Evolutionary conservation across 169 alveolate species (phyloP).

Genomic region (Plasmodium vivax): DNA sequence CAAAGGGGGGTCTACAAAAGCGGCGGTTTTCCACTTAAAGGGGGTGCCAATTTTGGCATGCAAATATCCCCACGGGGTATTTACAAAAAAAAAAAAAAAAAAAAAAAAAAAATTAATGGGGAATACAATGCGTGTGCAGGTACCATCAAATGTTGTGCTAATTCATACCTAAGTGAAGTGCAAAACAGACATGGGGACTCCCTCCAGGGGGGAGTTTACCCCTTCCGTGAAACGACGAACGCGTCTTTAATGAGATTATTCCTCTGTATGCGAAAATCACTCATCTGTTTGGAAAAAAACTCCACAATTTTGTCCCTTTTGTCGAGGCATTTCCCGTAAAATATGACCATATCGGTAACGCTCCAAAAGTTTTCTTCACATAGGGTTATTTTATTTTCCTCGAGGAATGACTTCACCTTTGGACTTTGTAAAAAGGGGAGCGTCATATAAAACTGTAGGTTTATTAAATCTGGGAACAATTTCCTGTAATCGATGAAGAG

Average conservation of each 20-base stretch:
- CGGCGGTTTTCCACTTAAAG: not conserved
- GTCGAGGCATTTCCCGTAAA: slow-evolving; percentile 61
- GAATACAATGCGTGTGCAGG: not conserved
- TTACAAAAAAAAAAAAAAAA: too few relatives aligned
- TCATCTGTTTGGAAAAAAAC: slow-evolving; percentile 10
- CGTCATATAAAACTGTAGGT: slow-evolving; percentile 5
- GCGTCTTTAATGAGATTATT: slow-evolving; percentile 63
- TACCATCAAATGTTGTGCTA: not conserved
- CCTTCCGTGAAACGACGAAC: slow-evolving; percentile 9
- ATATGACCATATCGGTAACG: slow-evolving; percentile 49
- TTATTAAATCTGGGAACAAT: not conserved
- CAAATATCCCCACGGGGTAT: not conserved
- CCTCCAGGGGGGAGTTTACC: not conserved
- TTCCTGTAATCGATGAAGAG: slow-evolving; percentile 65
- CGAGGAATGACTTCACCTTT: slow-evolving; percentile 1
- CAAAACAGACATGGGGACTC: not conserved
- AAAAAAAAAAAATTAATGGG: not conserved
- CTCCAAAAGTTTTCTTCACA: slow-evolving; percentile 11
- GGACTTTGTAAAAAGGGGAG: slow-evolving; percentile 39
- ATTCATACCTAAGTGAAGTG: not conserved
- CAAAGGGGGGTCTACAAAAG: not conserved
- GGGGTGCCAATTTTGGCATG: not conserved
- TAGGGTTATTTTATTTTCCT: slow-evolving; percentile 11
- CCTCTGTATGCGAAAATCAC: not conserved
- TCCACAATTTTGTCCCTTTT: slow-evolving; percentile 45